A percentile compares a stretch with the other conserved stretches of the same genome.
phyloP scores from a whole-genome alignment of 495 filamentous ascomycete genomes.

The Annulohypoxylon nitens region DNA sequence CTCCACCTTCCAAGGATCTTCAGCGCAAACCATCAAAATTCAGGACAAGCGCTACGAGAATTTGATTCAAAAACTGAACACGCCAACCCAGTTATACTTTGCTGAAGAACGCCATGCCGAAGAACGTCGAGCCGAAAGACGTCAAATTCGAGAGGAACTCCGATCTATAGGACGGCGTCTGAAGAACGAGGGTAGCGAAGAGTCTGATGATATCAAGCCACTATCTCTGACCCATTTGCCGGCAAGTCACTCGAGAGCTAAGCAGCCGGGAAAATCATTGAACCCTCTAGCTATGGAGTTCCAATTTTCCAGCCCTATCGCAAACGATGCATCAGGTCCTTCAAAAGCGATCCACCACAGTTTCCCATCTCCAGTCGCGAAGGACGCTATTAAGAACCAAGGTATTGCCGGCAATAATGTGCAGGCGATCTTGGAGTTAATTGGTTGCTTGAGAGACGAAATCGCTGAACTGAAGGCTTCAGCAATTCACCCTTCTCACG shows the following conservation, averaged over 20 bases:
- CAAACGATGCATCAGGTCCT: background rate
- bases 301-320: background rate
- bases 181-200: background rate
- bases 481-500: background rate
- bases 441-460: slow-evolving; percentile 3
- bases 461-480: slow-evolving; percentile 12
- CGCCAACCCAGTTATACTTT: background rate
- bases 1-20: background rate
- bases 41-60: slow-evolving; percentile 29
- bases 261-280: slow-evolving; percentile 23
- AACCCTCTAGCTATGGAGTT: slow-evolving; percentile 47
- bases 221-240: background rate
- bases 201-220: background rate
- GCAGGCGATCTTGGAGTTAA: background rate
- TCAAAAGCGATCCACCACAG: background rate
- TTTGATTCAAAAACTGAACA: slow-evolving; percentile 41
- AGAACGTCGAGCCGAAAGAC: background rate
- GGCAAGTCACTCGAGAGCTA: background rate
- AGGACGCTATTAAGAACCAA: background rate
- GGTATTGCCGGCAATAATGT: background rate
- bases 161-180: background rate
- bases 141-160: background rate
- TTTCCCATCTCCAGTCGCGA: background rate
- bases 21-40: background rate
- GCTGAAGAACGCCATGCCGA: background rate